Conservation (phyloP, 352 stramenopile species). For the Phytophthora palmivora region DNA sequence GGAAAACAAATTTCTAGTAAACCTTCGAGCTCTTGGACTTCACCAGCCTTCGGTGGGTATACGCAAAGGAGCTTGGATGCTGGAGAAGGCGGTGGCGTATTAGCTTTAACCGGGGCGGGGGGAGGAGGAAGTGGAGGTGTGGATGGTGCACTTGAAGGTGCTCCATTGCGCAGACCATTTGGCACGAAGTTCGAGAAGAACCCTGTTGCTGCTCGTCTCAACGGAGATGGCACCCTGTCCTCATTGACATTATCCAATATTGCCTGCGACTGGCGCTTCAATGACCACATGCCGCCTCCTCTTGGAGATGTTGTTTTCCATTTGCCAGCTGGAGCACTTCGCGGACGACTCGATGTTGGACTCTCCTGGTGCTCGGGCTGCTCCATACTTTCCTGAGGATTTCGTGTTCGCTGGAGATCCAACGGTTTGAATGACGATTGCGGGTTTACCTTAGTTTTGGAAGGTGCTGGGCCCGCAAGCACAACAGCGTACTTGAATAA, state of each 20-base stretch:
- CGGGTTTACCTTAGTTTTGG: constrained; percentile 42
- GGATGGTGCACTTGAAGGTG: constrained; percentile 24
- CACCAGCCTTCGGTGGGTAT: constrained; percentile 47
- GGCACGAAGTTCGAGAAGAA: constrained; percentile 48
- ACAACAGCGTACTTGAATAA: constrained; percentile 82
- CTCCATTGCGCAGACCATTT: constrained; percentile 33
- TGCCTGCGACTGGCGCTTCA: constrained; percentile 34
- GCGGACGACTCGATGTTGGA: constrained; percentile 2
- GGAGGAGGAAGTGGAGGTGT: constrained; percentile 29
- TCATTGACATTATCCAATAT: constrained; percentile 42
- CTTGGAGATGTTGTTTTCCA: constrained; percentile 35
- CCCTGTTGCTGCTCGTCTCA: constrained; percentile 35
- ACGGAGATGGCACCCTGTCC: constrained; percentile 27
- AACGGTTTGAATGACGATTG: constrained; percentile 44
- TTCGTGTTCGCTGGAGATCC: constrained; percentile 55
- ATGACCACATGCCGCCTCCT: constrained; percentile 29
- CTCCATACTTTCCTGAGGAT: constrained; percentile 45
- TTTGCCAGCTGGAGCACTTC: constrained; percentile 27
- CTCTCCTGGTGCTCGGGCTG: constrained; percentile 22
- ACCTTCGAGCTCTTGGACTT: constrained; percentile 67
- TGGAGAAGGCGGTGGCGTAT: constrained; percentile 2
- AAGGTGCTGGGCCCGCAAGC: constrained; percentile 51
- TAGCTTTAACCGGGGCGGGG: constrained; percentile 12
- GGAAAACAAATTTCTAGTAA: constrained; percentile 83
- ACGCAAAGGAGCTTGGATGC: constrained; percentile 64